phyloP scores from a whole-genome alignment of 805 yeast species.

The Candida anglica region DNA sequence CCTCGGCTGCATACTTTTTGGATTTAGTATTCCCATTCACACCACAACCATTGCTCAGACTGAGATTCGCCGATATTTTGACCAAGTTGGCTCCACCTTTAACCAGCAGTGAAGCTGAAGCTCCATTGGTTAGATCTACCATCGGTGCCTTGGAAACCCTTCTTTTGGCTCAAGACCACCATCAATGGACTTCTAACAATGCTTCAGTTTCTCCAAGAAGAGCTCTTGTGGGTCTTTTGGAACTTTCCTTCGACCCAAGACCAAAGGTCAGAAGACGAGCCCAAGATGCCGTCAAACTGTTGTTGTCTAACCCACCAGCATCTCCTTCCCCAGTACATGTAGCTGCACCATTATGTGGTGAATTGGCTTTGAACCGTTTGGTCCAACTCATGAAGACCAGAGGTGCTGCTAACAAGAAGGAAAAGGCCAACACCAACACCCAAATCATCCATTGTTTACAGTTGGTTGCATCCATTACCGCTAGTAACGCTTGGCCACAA shows the following conservation, averaged over 20 bases:
- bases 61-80: conserved; percentile 74
- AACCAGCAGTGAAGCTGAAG: conserved; percentile 63
- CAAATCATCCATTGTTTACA: conserved; percentile 74
- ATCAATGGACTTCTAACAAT: conserved; percentile 60
- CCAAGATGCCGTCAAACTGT: conserved; percentile 71
- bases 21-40: conserved; percentile 75
- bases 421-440: conserved; percentile 49
- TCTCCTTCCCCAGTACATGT: conserved; percentile 78
- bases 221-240: conserved; percentile 74
- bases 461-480: conserved; percentile 64
- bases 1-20: conserved; percentile 74
- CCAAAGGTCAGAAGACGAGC: conserved; percentile 97
- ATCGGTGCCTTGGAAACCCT: conserved; percentile 82
- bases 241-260: conserved; percentile 78
- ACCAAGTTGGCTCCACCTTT: conserved; percentile 79
- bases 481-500: conserved; percentile 81
- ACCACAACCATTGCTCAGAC: conserved; percentile 62
- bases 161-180: conserved; percentile 73
- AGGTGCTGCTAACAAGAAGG: conserved; percentile 15
- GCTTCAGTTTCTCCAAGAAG: conserved; percentile 69
- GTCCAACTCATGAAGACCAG: conserved; percentile 38
- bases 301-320: conserved; percentile 66
- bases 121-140: conserved; percentile 78
- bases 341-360: conserved; percentile 68
- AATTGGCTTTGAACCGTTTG: conserved; percentile 57